Evolutionary conservation across 108 stramenopile species (phyloP).

Genomic region (Skeletonema potamos): DNA sequence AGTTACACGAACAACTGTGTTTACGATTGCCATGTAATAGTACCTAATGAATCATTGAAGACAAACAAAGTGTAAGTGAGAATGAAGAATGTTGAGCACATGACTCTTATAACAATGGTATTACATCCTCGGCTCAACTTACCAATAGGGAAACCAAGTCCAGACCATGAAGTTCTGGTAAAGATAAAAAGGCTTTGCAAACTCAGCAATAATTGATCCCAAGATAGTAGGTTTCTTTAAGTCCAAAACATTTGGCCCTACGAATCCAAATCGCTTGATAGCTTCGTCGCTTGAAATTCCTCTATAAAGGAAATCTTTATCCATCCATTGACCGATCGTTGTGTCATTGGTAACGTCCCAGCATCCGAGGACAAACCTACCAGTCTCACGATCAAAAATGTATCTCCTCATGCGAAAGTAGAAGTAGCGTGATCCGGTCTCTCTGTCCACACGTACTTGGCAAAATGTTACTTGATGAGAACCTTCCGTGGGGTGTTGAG

Average conservation of each 20-base stretch:
- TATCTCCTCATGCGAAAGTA: conserved; percentile 53
- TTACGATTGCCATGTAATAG: conserved; percentile 62
- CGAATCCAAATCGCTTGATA: conserved; percentile 21
- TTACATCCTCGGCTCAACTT: not conserved
- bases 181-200: conserved; percentile 60
- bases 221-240: conserved; percentile 51
- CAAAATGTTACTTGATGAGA: conserved; percentile 18
- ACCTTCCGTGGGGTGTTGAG: conserved; percentile 5
- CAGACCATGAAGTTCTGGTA: conserved; percentile 74
- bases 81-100: not conserved
- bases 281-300: conserved; percentile 50
- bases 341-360: conserved; percentile 15
- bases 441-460: conserved; percentile 26
- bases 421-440: conserved; percentile 44
- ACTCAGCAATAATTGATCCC: conserved; percentile 44
- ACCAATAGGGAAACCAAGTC: conserved; percentile 50
- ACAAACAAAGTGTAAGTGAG: not conserved
- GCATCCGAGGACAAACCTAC: conserved; percentile 34
- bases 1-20: conserved; percentile 32
- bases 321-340: conserved; percentile 40
- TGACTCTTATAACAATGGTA: not conserved
- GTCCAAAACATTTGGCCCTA: conserved; percentile 54
- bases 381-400: conserved; percentile 18
- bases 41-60: conserved; percentile 21
- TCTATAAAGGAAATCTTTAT: conserved; percentile 9